Evolutionary conservation across 2,329 filamentous ascomycete species (phyloP), one percentile per base, ranked within the genome.

Genomic region (Dactylellina drechsleri): DNA sequence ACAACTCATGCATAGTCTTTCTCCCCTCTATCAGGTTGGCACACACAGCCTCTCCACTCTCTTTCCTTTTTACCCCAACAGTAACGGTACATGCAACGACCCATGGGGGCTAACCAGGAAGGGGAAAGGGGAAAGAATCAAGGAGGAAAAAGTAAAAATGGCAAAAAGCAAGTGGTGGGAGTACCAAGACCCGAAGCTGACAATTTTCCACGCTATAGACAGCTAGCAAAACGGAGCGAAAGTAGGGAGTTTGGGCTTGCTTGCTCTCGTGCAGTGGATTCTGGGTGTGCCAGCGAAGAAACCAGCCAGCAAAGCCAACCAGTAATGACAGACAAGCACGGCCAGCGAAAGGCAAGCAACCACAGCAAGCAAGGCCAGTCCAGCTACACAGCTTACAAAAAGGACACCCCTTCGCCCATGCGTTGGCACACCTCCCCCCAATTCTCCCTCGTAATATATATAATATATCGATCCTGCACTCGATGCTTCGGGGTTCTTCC

Each of bases 21-120:
- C 47, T 52, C 53, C 58, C 59, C 53, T 50, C 41, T 59, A 61
- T 53, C 50, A 64, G 31, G 31, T 36, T 36, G 23, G 23, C 23
- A 23, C 31, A 10, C 31, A 36, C 62, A 72, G 67, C 54, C 50
- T 75, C 64, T 68, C 64, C 64, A 68, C 71, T 50, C 64, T 67
- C 71, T 75, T 75, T 67, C 71, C 65, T 75, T 75, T 74, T 68
- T 67, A 64, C 71, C 71, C 70, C 71, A 75, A 75, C 71, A 75
- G 71, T 75, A 75, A 75, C 71, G 71, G 71, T 75, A 75, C 71
- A 75, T 75, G 71, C 71, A 75, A 41, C 71, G 58, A 75, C 64
- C 71, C 71, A 68, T 75, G 71, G 71, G 53, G 43, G 62, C 57
- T 66, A 66, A 47, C 70, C 49, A 52, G 64, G 54, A 52, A 57